Evolutionary conservation across 2,329 filamentous ascomycete species (phyloP).

Genomic region (Huntiella savannae): DNA sequence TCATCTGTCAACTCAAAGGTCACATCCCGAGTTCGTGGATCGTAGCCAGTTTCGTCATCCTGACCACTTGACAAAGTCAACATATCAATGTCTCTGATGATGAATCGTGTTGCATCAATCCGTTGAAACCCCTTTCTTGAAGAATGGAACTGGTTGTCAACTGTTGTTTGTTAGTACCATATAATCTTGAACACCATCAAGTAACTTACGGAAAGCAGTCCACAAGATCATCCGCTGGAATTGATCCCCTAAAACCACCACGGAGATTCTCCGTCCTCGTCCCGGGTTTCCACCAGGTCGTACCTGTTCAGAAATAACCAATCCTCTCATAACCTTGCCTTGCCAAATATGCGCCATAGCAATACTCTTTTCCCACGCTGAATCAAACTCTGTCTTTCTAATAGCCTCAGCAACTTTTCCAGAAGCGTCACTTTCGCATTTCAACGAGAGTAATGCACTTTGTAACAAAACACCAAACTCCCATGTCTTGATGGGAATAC

Average conservation of each 20-base stretch:
- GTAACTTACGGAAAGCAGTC: conserved; percentile 40
- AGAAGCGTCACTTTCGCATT: conserved; percentile 16
- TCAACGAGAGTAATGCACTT: conserved; percentile 27
- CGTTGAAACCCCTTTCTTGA: no score
- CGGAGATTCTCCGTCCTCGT: conserved; percentile 32
- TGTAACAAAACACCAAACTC: conserved; percentile 3
- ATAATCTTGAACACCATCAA: background rate
- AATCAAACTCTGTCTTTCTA: conserved; percentile 14
- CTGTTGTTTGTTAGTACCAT: no score
- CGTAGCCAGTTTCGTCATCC: no score
- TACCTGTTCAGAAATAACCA: conserved; percentile 18
- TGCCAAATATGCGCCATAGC: conserved; percentile 26
- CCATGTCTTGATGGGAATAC: background rate
- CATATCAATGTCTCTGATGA: no score
- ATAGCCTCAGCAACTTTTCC: conserved; percentile 9
- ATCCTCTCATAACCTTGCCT: conserved; percentile 31
- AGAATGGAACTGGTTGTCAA: no score
- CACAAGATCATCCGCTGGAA: conserved; percentile 19
- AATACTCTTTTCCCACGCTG: conserved; percentile 24
- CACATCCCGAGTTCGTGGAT: no score
- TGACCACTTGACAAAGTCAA: no score
- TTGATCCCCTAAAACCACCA: conserved; percentile 24
- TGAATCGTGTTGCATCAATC: no score
- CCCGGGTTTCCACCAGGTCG: no score
- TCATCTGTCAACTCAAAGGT: no score